A percentile compares a stretch with the other conserved stretches of the same genome.
Conservation (phyloP, 352 stramenopile species). For the Phytophthora pini region DNA sequence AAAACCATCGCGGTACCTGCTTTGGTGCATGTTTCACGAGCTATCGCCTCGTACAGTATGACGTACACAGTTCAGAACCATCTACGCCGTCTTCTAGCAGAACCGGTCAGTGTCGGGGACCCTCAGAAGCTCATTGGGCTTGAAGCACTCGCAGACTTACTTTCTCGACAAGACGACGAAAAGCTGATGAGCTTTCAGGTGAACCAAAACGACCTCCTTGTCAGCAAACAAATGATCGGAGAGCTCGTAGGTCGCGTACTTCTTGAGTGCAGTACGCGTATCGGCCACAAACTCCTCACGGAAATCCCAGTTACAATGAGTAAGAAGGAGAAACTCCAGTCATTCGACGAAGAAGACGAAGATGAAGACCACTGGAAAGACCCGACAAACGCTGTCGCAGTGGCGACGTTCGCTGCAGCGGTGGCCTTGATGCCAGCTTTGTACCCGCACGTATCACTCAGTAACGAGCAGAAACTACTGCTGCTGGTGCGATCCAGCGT, state of each 20-base stretch:
- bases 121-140: conserved; percentile 79
- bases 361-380: conserved; percentile 45
- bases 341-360: conserved; percentile 5
- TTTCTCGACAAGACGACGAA: conserved; percentile 7
- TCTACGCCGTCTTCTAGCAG: conserved; percentile 58
- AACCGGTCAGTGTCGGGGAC: conserved; percentile 70
- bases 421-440: conserved; percentile 52
- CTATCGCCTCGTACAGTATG: conserved; percentile 78
- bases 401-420: conserved; percentile 59
- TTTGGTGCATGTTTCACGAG: conserved; percentile 58
- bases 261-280: conserved; percentile 71
- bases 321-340: conserved; percentile 6
- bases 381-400: conserved; percentile 52
- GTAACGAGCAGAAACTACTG: conserved; percentile 68
- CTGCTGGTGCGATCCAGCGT: conserved; percentile 61
- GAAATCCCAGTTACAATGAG: conserved; percentile 24
- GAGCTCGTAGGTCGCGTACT: conserved; percentile 70
- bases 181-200: conserved; percentile 23
- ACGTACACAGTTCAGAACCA: conserved; percentile 73
- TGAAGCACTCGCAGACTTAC: conserved; percentile 47
- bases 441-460: conserved; percentile 55
- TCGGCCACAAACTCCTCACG: conserved; percentile 60
- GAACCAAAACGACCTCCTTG: conserved; percentile 45
- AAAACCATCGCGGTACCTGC: conserved; percentile 43
- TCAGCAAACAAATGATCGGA: conserved; percentile 42